A percentile compares a stretch with the other conserved stretches of the same genome.
phyloP scores from a whole-genome alignment of 208 protist species.

The Herpetomonas tarakana region DNA sequence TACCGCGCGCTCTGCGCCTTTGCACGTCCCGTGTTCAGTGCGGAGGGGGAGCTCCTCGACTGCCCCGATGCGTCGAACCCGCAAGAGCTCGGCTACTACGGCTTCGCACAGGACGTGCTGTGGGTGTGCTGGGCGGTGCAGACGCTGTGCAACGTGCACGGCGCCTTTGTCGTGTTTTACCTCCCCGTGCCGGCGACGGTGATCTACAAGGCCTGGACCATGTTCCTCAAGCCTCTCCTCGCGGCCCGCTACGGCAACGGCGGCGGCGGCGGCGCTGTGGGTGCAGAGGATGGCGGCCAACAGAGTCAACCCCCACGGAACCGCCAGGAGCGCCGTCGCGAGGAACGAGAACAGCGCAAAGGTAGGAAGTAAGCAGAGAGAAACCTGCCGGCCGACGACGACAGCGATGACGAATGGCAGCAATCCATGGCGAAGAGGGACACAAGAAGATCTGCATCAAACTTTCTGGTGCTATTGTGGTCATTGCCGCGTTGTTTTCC shows the following conservation, averaged over 20 bases:
- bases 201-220: constrained; percentile 65
- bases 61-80: constrained; percentile 79
- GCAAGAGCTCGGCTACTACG: constrained; percentile 72
- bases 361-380: constrained; percentile 13
- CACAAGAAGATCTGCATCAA: too few species aligned
- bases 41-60: constrained; percentile 59
- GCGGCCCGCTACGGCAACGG: constrained; percentile 16
- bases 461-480: too few species aligned
- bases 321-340: constrained; percentile 58
- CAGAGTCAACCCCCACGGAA: constrained; percentile 19
- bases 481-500: too few species aligned
- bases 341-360: constrained; percentile 67
- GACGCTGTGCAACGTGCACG: constrained; percentile 61
- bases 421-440: too few species aligned
- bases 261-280: constrained; percentile 11
- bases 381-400: too few species aligned
- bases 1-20: constrained; percentile 48
- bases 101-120: constrained; percentile 80
- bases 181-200: constrained; percentile 74
- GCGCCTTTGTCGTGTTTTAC: constrained; percentile 81
- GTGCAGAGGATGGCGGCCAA: not conserved
- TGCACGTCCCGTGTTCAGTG: constrained; percentile 40
- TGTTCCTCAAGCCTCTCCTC: constrained; percentile 36
- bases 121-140: constrained; percentile 90
- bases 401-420: too few species aligned